Conservation (phyloP, 2,329 filamentous ascomycete species). For the Ceratocystis variospora region DNA sequence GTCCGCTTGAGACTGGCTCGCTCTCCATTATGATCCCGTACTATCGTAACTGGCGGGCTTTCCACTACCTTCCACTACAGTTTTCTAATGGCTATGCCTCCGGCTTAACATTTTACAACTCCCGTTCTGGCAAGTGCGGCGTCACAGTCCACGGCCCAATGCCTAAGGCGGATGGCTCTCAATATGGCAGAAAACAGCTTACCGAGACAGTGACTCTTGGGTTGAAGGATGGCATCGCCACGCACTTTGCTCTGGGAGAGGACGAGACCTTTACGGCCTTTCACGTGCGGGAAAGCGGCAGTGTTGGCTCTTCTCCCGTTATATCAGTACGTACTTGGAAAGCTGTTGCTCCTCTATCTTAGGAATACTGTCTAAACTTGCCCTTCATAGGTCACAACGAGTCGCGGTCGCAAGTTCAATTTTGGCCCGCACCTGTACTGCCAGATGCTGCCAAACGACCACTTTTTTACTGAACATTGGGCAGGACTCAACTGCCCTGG, state of each 20-base stretch:
- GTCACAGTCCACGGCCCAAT: constrained; percentile 14
- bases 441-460: constrained; percentile 12
- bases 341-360: neutral
- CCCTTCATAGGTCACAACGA: constrained; percentile 3
- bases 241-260: constrained; percentile 12
- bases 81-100: constrained; percentile 15
- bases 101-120: constrained; percentile 15
- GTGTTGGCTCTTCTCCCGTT: constrained; percentile 13
- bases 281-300: constrained; percentile 13
- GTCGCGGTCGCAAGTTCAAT: constrained; percentile 10
- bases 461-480: constrained; percentile 18
- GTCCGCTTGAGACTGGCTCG: constrained; percentile 12
- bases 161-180: neutral
- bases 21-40: constrained; percentile 18
- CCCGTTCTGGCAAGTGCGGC: constrained; percentile 15
- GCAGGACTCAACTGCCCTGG: constrained; percentile 12
- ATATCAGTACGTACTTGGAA: constrained; percentile 3
- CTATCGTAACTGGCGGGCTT: constrained; percentile 16
- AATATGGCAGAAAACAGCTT: neutral
- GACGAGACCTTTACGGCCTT: constrained; percentile 10
- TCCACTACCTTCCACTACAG: constrained; percentile 14
- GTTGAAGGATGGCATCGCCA: constrained; percentile 11
- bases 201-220: constrained; percentile 8
- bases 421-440: constrained; percentile 17
- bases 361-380: neutral